Base-by-base conservation (phyloP, 2,329 filamentous ascomycete species). In the Fusarium sp. region DNA sequence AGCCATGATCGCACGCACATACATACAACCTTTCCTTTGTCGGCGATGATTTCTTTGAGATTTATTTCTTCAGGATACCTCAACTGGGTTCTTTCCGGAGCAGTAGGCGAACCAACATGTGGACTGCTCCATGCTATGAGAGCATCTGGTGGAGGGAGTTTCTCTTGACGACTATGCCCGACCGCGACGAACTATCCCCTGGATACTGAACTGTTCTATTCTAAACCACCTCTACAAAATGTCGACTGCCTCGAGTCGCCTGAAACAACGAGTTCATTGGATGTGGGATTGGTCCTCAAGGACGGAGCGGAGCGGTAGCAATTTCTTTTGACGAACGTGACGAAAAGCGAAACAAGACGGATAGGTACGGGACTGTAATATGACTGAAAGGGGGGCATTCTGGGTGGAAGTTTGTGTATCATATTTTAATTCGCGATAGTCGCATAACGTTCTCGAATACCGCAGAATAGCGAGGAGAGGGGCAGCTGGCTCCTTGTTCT, bases 361-460 rank as follows among this genome's bases (percentile, higher is more conserved):
- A 66, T 37, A 32, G 59, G 62, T 66, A 76, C 56, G 70, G 68
- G 58, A 65, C 45, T 71, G 45, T 76, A 75, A 76, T 75, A 63
- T 66, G 71, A 73, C 39, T 59, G 64, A 73, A 76, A 54, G 45
- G 59, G 41, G 60, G 45, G 66, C 52, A 64, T 69, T 66, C 66
- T 69, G 27, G 66, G 57, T 62, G 57, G 71, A 62, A 71, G 66
- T 73, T 75, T 68, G 68, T 78, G 68, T 75, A 78, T 77, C 73
- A 78, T 77, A 73, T 77, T 77, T 75, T 78, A 78, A 77, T 74
- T 75, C 60, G 76, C 69, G 76, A 73, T 76, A 68, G 48, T 78
- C 66, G 69, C 66, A 68, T 57, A 68, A 57, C 62, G 56, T 66
- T 70, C 66, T 68, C 62, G 30, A 66, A 77, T 61, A 72, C 57